Evolutionary conservation across 2,329 filamentous ascomycete species (phyloP).

Genomic region (Botrytis galanthina): DNA sequence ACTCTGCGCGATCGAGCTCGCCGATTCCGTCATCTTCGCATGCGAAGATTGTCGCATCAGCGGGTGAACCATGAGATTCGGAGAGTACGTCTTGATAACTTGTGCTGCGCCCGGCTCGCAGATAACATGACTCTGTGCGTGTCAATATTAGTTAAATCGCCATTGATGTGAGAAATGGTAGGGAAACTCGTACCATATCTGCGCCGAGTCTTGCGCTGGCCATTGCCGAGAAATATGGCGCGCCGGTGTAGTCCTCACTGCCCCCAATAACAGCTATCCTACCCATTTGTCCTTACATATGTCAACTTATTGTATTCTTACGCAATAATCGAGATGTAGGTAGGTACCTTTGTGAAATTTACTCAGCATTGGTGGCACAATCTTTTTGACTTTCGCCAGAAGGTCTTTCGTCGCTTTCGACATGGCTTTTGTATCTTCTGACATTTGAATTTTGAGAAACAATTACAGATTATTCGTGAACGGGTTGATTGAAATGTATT

Average conservation of each 20-base stretch:
- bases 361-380: constrained; percentile 92
- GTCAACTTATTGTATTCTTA: constrained; percentile 18
- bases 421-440: constrained; percentile 48
- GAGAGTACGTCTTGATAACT: constrained; percentile 97
- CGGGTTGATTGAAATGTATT: neutral
- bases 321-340: neutral
- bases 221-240: constrained; percentile 97
- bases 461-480: neutral
- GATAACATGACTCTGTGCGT: constrained; percentile 77
- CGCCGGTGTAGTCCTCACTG: constrained; percentile 93
- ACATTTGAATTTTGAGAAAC: constrained; percentile 27
- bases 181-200: constrained; percentile 67
- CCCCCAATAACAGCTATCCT: constrained; percentile 92
- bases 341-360: constrained; percentile 89
- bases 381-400: constrained; percentile 76
- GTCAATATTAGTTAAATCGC: constrained; percentile 6
- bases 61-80: constrained; percentile 97
- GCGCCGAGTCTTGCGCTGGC: constrained; percentile 86
- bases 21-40: constrained; percentile 52
- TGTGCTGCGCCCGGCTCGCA: constrained; percentile 84
- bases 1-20: constrained; percentile 59
- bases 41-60: constrained; percentile 77
- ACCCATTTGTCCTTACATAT: constrained; percentile 75
- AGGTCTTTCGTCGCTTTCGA: constrained; percentile 71
- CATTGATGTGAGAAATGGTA: neutral